A percentile compares a stretch with the other conserved stretches of the same genome.
Evolutionary conservation across 805 yeast species (phyloP).

Genomic region (Lipomyces anomalus): DNA sequence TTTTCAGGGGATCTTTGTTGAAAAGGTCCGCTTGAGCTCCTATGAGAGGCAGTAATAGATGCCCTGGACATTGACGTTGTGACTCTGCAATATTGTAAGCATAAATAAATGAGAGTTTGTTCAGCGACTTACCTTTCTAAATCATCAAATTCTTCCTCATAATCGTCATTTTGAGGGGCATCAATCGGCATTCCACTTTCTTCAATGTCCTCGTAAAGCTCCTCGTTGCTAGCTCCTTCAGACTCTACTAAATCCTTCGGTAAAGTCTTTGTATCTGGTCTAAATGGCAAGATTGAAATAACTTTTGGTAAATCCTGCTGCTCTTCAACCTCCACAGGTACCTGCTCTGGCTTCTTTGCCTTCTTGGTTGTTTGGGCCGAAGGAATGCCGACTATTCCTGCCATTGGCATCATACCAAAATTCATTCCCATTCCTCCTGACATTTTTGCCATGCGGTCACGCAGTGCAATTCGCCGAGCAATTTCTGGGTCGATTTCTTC

Average conservation of each 20-base stretch:
- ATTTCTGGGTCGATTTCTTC: slow-evolving; percentile 72
- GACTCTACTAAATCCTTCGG: slow-evolving; percentile 26
- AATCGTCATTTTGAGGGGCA: slow-evolving; percentile 7
- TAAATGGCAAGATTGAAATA: slow-evolving; percentile 52
- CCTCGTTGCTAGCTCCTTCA: slow-evolving; percentile 29
- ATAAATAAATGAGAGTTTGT: too few species aligned
- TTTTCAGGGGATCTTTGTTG: too few species aligned
- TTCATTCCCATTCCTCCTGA: slow-evolving; percentile 71
- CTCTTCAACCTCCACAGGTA: slow-evolving; percentile 20
- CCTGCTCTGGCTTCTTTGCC: slow-evolving; percentile 21
- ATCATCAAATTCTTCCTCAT: slow-evolving; percentile 5
- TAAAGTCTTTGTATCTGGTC: slow-evolving; percentile 21
- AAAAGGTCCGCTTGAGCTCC: too few species aligned
- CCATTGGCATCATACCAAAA: slow-evolving; percentile 38
- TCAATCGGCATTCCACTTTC: slow-evolving; percentile 11
- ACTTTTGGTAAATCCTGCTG: slow-evolving; percentile 35
- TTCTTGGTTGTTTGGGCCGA: slow-evolving; percentile 28
- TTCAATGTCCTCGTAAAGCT: slow-evolving; percentile 8
- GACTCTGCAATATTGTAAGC: too few species aligned
- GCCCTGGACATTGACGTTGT: too few species aligned
- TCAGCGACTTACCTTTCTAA: slow-evolving; percentile 2
- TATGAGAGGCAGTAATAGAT: too few species aligned
- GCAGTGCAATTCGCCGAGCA: slow-evolving; percentile 63
- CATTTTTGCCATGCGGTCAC: slow-evolving; percentile 93
- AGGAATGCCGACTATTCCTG: slow-evolving; percentile 31